phyloP scores from a whole-genome alignment of 306 rosid genomes.

The Styphnolobium japonicum region DNA sequence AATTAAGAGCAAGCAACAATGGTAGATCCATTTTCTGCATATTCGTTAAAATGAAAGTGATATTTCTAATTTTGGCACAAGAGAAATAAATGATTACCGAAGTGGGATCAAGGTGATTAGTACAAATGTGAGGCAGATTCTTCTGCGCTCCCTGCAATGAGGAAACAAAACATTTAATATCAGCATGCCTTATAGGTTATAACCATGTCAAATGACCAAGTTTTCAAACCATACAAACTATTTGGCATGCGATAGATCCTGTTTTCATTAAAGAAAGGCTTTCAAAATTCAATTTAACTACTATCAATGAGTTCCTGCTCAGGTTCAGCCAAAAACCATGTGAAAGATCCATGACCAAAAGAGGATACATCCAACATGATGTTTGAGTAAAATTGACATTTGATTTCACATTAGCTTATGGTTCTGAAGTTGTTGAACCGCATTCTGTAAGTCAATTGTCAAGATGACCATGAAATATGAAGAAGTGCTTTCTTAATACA shows the following conservation, averaged over 20 bases:
- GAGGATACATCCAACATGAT: not conserved
- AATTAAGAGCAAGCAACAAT: conserved; percentile 8
- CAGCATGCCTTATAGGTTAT: not conserved
- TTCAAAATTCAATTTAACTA: conserved; percentile 4
- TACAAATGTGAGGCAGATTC: conserved; percentile 70
- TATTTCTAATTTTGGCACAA: not conserved
- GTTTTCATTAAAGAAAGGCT: not conserved
- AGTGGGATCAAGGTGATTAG: conserved; percentile 73
- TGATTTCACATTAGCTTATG: not conserved
- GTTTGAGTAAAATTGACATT: not conserved
- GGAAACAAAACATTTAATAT: conserved; percentile 1
- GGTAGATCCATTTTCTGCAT: not conserved
- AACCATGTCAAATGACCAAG: not conserved
- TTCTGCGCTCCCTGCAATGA: conserved; percentile 58
- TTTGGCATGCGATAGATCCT: not conserved
- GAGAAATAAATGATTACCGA: conserved; percentile 49
- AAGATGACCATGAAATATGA: conserved; percentile 18
- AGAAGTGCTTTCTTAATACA: not conserved
- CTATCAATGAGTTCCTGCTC: not conserved
- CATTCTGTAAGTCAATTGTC: not conserved
- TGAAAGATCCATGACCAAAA: not conserved
- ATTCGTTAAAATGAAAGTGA: conserved; percentile 17
- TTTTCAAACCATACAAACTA: not conserved
- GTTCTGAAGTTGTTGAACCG: conserved; percentile 9
- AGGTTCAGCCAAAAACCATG: not conserved